phyloP scores from a whole-genome alignment of 306 rosid genomes.

The Neltuma alba region DNA sequence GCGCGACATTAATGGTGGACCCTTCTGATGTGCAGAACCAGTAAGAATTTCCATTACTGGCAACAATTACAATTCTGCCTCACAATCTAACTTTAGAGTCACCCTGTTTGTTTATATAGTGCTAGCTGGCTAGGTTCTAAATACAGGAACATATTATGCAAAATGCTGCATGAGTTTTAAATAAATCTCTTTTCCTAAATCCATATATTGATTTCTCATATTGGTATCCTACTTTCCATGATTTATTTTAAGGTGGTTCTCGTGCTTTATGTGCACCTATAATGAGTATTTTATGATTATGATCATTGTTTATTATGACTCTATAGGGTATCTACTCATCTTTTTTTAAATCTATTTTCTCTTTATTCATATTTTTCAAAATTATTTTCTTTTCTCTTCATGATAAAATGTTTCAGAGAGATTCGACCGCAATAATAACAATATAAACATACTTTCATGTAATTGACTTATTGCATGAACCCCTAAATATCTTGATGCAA shows the following conservation, averaged over 20 bases:
- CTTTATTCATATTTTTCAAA: no score
- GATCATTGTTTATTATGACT: neutral
- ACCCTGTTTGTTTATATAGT: neutral
- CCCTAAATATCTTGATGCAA: neutral
- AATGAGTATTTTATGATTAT: neutral
- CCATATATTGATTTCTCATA: neutral
- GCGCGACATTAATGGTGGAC: conserved; percentile 37
- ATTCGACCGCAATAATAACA: neutral
- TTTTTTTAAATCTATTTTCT: neutral
- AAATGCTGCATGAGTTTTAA: no score
- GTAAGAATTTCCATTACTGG: conserved; percentile 45
- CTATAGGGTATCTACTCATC: neutral
- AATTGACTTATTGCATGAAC: neutral
- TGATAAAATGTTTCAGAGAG: no score
- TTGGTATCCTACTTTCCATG: neutral
- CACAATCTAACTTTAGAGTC: conserved; percentile 28
- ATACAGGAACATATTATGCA: no score
- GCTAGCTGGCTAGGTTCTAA: no score
- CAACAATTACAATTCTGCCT: conserved; percentile 49
- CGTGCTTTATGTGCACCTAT: neutral
- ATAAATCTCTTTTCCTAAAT: neutral
- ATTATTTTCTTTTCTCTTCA: no score
- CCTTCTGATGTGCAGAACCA: conserved; percentile 30
- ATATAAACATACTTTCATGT: neutral
- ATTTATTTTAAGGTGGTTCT: neutral